Evolutionary conservation across 1,284 basidiomycete species (phyloP).

Genomic region (Rhodotorula sp.): DNA sequence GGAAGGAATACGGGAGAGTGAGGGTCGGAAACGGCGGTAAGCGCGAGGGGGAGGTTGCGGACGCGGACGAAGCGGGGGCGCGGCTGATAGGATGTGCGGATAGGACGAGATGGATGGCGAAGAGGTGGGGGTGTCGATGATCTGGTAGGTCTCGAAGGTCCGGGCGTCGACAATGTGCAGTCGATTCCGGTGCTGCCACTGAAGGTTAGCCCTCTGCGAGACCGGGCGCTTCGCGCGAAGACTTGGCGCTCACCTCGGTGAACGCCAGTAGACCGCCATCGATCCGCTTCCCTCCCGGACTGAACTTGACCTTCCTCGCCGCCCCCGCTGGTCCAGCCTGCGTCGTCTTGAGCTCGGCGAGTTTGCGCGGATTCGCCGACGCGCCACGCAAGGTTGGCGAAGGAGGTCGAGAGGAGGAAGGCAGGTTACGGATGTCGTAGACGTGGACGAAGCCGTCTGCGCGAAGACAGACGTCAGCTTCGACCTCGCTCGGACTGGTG

Average conservation of each 20-base stretch:
- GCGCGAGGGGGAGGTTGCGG: constrained; percentile 3
- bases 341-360: constrained; percentile 31
- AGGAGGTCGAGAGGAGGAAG: constrained; percentile 3
- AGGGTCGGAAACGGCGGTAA: not conserved
- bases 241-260: constrained; percentile 63
- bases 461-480: not conserved
- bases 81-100: not conserved
- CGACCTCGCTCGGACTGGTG: not conserved
- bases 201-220: no score
- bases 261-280: constrained; percentile 71
- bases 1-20: not conserved
- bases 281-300: constrained; percentile 48
- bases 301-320: constrained; percentile 73
- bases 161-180: constrained; percentile 74
- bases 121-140: constrained; percentile 56
- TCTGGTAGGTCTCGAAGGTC: constrained; percentile 71
- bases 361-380: constrained; percentile 7
- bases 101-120: not conserved
- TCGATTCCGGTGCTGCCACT: constrained; percentile 64
- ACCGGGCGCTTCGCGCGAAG: not conserved
- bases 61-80: constrained; percentile 6
- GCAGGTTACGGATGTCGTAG: constrained; percentile 50
- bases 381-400: not conserved
- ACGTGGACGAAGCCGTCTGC: constrained; percentile 69
- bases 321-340: constrained; percentile 64